A percentile compares a stretch with the other conserved stretches of the same genome.
Conservation (phyloP, 495 filamentous ascomycete species). For the Glonium stellatum region DNA sequence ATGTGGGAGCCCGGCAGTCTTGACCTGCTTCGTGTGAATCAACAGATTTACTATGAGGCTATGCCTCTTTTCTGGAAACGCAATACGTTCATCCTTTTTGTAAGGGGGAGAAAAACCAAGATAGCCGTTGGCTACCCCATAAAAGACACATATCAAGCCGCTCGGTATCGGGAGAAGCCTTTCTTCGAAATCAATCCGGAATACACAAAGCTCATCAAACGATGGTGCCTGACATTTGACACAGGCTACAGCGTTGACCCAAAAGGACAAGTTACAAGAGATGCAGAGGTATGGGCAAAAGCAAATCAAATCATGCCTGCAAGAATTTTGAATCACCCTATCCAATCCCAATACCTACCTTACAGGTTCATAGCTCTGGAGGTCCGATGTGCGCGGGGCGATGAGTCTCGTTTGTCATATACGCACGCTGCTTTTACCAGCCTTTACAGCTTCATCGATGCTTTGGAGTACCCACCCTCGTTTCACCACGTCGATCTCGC, state of each 20-base stretch:
- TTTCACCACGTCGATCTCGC: neutral
- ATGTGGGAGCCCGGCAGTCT: neutral
- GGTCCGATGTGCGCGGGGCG: neutral
- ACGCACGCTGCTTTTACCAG: neutral
- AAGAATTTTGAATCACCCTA: neutral
- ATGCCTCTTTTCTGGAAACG: neutral
- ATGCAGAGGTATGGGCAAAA: neutral
- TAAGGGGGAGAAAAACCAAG: neutral
- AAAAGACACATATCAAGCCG: neutral
- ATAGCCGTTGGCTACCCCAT: neutral
- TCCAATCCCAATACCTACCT: neutral
- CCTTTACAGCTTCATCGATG: neutral
- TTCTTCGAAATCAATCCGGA: neutral
- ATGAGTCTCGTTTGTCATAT: neutral
- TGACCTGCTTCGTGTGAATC: neutral
- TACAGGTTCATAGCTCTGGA: neutral
- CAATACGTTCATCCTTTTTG: neutral
- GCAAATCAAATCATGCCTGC: neutral
- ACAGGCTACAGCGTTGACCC: neutral
- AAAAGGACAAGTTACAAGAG: neutral
- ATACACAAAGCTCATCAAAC: slow-evolving; percentile 1
- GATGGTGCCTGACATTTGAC: neutral
- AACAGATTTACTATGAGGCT: neutral
- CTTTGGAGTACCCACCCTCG: neutral
- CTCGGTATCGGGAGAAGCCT: neutral